phyloP scores from a whole-genome alignment of 2,329 filamentous ascomycete genomes.

The Calonectria crousiana region DNA sequence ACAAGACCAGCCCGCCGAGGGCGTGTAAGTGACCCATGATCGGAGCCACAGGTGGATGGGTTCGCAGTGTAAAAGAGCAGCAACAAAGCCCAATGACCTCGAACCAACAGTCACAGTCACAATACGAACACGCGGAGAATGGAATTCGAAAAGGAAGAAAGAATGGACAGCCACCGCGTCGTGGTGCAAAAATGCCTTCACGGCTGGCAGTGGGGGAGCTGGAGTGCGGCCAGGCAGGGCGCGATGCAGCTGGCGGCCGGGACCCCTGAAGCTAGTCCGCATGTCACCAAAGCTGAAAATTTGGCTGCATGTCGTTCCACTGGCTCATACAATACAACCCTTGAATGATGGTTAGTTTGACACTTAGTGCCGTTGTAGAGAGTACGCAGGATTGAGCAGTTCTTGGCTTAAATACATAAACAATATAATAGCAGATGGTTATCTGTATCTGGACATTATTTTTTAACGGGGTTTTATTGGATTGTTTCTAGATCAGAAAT shows the following conservation, averaged over 20 bases:
- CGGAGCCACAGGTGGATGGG: neutral
- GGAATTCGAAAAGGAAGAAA: constrained; percentile 7
- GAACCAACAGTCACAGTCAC: constrained; percentile 19
- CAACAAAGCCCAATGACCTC: neutral
- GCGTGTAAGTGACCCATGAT: constrained; percentile 39
- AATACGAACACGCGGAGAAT: constrained; percentile 12
- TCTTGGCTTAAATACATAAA: too few relatives aligned
- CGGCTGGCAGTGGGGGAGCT: constrained; percentile 27
- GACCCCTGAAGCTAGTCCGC: constrained; percentile 42
- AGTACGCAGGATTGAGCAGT: too few relatives aligned
- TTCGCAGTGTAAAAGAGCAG: constrained; percentile 1
- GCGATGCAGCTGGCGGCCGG: constrained; percentile 31
- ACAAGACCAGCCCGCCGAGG: constrained; percentile 23
- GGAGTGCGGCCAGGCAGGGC: constrained; percentile 31
- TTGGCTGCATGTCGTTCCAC: constrained; percentile 23
- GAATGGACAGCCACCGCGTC: constrained; percentile 17
- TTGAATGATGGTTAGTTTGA: too few relatives aligned
- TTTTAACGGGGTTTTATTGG: too few relatives aligned
- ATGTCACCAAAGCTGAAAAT: constrained; percentile 37
- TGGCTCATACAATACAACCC: neutral
- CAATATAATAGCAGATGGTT: too few relatives aligned
- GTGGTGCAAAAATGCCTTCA: constrained; percentile 24
- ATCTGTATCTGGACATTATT: too few relatives aligned
- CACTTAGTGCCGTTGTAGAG: too few relatives aligned
- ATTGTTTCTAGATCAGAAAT: too few relatives aligned